A percentile compares a stretch with the other conserved stretches of the same genome.
These are phyloP conservation scores for Zanthoxylum bungeanum DNA, from an alignment of 345 rosid genomes.

Conservation along the genomic window DNA sequence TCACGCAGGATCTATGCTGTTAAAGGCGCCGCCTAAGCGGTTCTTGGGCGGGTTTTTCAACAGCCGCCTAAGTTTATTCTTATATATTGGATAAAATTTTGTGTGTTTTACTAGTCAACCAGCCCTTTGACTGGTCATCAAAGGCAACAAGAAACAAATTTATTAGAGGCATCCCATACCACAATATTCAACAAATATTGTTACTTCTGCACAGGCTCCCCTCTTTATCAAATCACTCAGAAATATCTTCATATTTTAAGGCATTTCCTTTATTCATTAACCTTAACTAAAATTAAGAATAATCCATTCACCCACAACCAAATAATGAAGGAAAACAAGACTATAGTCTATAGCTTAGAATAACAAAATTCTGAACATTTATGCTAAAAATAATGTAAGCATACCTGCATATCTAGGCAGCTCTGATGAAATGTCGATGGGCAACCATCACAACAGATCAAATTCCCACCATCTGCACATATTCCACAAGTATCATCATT, in stretches of 20 bases:
- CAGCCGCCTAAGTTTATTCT: too few species aligned
- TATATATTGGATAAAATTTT: too few species aligned
- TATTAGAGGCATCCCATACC: slow-evolving; percentile 2
- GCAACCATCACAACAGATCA: slow-evolving; percentile 94
- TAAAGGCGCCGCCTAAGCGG: too few species aligned
- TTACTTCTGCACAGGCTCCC: not conserved
- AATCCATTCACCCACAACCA: not conserved
- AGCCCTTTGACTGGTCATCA: not conserved
- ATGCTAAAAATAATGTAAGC: not conserved
- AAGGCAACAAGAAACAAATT: not conserved
- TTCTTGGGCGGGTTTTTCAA: too few species aligned
- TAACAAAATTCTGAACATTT: not conserved
- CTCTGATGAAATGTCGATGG: slow-evolving; percentile 94
- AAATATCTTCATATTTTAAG: not conserved
- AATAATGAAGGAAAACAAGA: not conserved
- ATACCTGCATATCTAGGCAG: slow-evolving; percentile 79
- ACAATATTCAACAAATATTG: not conserved
- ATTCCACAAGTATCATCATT: slow-evolving; percentile 97
- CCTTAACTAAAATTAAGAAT: slow-evolving; percentile 3
- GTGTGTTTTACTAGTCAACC: too few species aligned
- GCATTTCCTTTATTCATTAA: not conserved
- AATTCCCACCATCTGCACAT: slow-evolving; percentile 97
- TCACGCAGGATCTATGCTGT: slow-evolving; percentile 1
- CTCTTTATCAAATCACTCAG: not conserved
- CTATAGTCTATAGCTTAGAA: too few species aligned